Conservation (phyloP, 768 basidiomycete species). For the Russula earlei region DNA sequence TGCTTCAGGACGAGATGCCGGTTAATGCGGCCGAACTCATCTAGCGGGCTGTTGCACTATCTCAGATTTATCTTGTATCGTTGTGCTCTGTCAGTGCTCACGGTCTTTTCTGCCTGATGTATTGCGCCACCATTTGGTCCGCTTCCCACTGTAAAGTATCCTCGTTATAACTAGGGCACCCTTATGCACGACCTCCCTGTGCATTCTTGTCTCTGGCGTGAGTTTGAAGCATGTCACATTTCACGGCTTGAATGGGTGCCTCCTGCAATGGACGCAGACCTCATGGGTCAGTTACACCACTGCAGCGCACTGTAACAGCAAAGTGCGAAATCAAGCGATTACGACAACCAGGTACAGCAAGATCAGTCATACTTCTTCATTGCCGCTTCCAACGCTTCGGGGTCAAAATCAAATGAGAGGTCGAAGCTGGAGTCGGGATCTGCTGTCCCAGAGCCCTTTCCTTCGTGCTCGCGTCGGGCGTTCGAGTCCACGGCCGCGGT, state of each 20-base stretch:
- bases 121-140: not conserved
- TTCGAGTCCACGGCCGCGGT: not conserved
- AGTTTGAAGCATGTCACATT: not conserved
- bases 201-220: not conserved
- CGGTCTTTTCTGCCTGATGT: not conserved
- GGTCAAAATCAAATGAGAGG: slow-evolving; percentile 13
- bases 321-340: not conserved
- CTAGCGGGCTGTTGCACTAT: slow-evolving; percentile 30
- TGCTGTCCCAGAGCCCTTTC: not conserved
- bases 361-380: slow-evolving; percentile 7
- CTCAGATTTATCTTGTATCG: slow-evolving; percentile 3
- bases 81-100: slow-evolving; percentile 5
- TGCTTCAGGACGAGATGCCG: slow-evolving; percentile 88
- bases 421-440: slow-evolving; percentile 16
- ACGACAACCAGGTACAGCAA: not conserved
- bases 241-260: not conserved
- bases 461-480: not conserved
- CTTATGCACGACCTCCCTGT: not conserved
- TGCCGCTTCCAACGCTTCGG: slow-evolving; percentile 10
- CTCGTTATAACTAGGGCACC: slow-evolving; percentile 7
- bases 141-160: slow-evolving; percentile 13
- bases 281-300: not conserved
- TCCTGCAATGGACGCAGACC: not conserved
- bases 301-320: not conserved
- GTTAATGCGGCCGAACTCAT: slow-evolving; percentile 97